Evolutionary conservation across 2,329 filamentous ascomycete species (phyloP), one percentile per base, ranked within the genome.

Genomic region (Trichoderma oligosporum): DNA sequence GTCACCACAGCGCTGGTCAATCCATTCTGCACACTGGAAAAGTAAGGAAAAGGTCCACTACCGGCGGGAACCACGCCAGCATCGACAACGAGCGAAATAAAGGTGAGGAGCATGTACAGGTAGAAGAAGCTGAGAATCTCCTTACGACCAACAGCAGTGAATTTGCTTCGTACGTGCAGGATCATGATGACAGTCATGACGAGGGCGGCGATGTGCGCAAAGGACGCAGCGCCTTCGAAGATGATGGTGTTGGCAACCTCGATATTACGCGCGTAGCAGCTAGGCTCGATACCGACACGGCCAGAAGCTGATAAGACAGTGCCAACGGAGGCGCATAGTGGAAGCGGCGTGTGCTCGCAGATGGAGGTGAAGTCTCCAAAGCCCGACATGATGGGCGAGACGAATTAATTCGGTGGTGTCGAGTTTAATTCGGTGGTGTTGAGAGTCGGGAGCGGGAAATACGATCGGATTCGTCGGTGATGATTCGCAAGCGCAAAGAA

Each of bases 161-260:
- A 99, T 76, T 99, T 99, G 67, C 90, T 93, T 66, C 94, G 84
- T 61, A 99, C 89, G 73, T 99, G 94, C 62, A 99, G 80, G 61
- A 99, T 91, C 94, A 99, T 99, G 67, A 96, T 87, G 7, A 93
- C 88, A 4, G 91, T 95, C 93, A 99, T 97, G 65, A 86, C 78
- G 59, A 99, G 78, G 12, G 93, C 90, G 57, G 88, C 77, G 64
- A 99, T 97, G 74, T 99, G 94, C 76, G 94, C 89, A 69, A 93
- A 91, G 61, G 89, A 90, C 20, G 91, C 86, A 25, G 92, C 94
- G 69, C 87, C 90, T 75, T 97, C 86, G 72, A 99, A 99, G 69
- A 99, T 99, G 76, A 97, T 93, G 38, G 94, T 99, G 76, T 99
- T 99, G 65, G 92, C 94, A 64, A 97, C 75, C 74, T 97, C 92